Conservation (phyloP, 108 stramenopile species). For the Cyclotella cryptica region DNA sequence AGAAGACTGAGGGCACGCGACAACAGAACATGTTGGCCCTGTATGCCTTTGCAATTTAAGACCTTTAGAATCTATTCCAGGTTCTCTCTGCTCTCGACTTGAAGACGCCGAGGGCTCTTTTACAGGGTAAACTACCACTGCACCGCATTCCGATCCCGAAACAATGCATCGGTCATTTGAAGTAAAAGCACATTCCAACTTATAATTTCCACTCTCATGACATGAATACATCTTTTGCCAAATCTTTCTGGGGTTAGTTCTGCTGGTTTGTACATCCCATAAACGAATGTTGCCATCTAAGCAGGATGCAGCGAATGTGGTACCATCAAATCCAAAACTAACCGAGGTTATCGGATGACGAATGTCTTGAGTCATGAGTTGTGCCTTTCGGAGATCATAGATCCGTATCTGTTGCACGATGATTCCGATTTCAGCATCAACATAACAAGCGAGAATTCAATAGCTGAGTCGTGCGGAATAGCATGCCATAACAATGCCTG, state of each 20-base stretch:
- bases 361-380: constrained; percentile 60
- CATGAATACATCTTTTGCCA: constrained; percentile 30
- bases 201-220: constrained; percentile 73
- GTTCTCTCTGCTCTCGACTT: neutral
- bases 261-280: constrained; percentile 38
- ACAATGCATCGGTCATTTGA: constrained; percentile 70
- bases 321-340: constrained; percentile 61
- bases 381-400: constrained; percentile 77
- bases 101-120: neutral
- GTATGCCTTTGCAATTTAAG: constrained; percentile 31
- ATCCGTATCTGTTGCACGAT: constrained; percentile 48
- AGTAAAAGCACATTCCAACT: constrained; percentile 67
- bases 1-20: constrained; percentile 60
- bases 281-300: constrained; percentile 82
- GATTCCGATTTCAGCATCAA: too few relatives aligned
- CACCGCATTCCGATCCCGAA: constrained; percentile 78
- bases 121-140: constrained; percentile 65
- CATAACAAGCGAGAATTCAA: neutral
- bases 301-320: constrained; percentile 71
- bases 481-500: neutral
- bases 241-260: constrained; percentile 38
- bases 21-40: constrained; percentile 65
- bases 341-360: constrained; percentile 70
- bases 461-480: neutral
- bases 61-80: constrained; percentile 1